Conservation (phyloP, 805 yeast species). For the Wickerhamomyces kurtzmanii region DNA sequence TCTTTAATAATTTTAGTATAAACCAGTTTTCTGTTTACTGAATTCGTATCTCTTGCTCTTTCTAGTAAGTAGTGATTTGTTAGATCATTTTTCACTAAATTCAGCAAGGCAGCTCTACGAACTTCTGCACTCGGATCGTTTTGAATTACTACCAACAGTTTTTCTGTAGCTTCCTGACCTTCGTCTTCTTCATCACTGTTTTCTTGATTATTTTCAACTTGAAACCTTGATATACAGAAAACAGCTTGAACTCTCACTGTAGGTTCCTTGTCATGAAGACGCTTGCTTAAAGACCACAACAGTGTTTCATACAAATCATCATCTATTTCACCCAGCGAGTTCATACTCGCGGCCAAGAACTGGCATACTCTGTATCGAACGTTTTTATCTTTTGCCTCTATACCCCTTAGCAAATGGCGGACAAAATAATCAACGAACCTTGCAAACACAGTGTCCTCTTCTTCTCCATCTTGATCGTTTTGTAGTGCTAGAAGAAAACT, state of each 20-base stretch:
- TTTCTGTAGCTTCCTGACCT: constrained; percentile 35
- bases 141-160: constrained; percentile 42
- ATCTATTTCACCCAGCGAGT: constrained; percentile 66
- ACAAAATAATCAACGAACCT: constrained; percentile 53
- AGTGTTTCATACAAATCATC: constrained; percentile 59
- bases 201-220: constrained; percentile 36
- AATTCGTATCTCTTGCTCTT: constrained; percentile 74
- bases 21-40: constrained; percentile 62
- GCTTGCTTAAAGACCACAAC: constrained; percentile 45
- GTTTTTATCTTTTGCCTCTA: constrained; percentile 62
- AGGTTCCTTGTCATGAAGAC: constrained; percentile 71
- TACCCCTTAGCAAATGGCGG: constrained; percentile 64
- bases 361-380: constrained; percentile 80
- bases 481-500: constrained; percentile 43
- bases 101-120: constrained; percentile 71
- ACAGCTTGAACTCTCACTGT: constrained; percentile 78
- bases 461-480: constrained; percentile 22
- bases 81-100: constrained; percentile 43
- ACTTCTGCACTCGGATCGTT: constrained; percentile 86
- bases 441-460: constrained; percentile 29
- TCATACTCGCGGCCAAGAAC: constrained; percentile 59
- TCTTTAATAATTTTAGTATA: constrained; percentile 61
- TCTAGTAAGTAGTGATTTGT: constrained; percentile 58
- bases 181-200: constrained; percentile 19
- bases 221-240: constrained; percentile 70